phyloP scores from a whole-genome alignment of 2,329 filamentous ascomycete species.

The Alternaria rosae region DNA sequence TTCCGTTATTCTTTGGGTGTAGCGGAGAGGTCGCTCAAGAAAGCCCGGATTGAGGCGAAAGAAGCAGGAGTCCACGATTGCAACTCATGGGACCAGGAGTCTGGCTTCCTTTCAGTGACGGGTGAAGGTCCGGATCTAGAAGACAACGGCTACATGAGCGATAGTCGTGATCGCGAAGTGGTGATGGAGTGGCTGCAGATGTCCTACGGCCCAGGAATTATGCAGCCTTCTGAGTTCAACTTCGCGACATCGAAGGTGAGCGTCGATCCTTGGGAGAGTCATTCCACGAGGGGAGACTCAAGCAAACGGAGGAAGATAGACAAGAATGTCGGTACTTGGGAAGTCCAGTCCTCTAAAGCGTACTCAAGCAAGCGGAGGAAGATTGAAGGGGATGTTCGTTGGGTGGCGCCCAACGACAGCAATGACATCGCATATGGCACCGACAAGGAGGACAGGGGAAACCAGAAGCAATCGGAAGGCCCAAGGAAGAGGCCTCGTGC shows the following conservation, averaged over 20 bases:
- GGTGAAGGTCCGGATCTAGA: neutral
- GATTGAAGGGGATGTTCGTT: neutral
- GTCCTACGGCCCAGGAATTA: fast-evolving
- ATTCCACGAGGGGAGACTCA: neutral
- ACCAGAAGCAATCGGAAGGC: neutral
- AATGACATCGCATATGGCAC: neutral
- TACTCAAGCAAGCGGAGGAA: neutral
- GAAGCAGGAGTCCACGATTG: neutral
- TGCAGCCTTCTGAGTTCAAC: neutral
- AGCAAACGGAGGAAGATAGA: neutral
- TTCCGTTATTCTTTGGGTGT: too few species aligned
- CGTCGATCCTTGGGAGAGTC: neutral
- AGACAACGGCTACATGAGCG: neutral
- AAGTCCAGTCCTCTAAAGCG: neutral
- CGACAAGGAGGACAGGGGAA: neutral
- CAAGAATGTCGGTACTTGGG: neutral
- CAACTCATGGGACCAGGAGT: neutral
- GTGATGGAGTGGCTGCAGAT: neutral
- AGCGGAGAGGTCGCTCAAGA: neutral
- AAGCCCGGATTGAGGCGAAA: neutral
- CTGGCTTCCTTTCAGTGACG: neutral
- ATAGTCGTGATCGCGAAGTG: neutral
- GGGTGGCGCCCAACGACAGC: neutral
- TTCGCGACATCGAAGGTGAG: neutral
- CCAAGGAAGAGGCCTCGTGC: neutral